phyloP scores from a whole-genome alignment of 1,139 yeast genomes.

The Spencermartinsiella ligniputridi region DNA sequence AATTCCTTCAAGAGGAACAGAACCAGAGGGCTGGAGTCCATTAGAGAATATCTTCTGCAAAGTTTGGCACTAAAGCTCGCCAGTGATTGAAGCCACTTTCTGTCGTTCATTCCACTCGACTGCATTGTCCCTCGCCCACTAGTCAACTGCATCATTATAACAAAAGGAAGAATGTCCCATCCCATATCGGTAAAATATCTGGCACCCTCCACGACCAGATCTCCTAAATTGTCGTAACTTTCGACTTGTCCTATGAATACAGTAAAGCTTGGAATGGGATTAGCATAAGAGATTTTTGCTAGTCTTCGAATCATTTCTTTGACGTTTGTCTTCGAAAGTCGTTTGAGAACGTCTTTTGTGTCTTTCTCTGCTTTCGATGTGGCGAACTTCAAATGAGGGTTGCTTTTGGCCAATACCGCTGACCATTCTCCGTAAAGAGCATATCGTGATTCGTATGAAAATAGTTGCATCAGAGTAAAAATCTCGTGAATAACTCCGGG shows the following conservation, averaged over 20 bases:
- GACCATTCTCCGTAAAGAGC: slow-evolving; percentile 81
- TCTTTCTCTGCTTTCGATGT: slow-evolving; percentile 72
- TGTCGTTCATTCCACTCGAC: slow-evolving; percentile 73
- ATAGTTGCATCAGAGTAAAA: slow-evolving; percentile 50
- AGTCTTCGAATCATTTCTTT: slow-evolving; percentile 71
- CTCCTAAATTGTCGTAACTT: slow-evolving; percentile 84
- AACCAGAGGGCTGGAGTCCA: slow-evolving; percentile 43
- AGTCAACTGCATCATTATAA: slow-evolving; percentile 67
- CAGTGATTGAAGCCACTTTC: slow-evolving; percentile 71
- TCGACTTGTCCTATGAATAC: slow-evolving; percentile 55
- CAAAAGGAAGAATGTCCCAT: slow-evolving; percentile 81
- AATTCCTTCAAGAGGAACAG: slow-evolving; percentile 61
- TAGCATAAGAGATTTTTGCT: slow-evolving; percentile 70
- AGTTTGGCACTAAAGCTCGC: slow-evolving; percentile 37
- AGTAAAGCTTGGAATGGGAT: slow-evolving; percentile 70
- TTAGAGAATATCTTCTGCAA: slow-evolving; percentile 31
- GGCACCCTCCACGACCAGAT: slow-evolving; percentile 75
- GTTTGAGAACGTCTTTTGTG: slow-evolving; percentile 73
- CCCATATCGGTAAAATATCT: slow-evolving; percentile 72
- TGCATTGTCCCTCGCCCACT: slow-evolving; percentile 66
- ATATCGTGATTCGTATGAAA: slow-evolving; percentile 62
- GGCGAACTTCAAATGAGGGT: slow-evolving; percentile 57
- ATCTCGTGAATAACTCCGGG: slow-evolving; percentile 61
- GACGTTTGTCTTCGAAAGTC: slow-evolving; percentile 84
- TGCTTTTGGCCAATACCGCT: slow-evolving; percentile 49